phyloP scores from a whole-genome alignment of 129 eudicot species.

The Cynara cardunculus region DNA sequence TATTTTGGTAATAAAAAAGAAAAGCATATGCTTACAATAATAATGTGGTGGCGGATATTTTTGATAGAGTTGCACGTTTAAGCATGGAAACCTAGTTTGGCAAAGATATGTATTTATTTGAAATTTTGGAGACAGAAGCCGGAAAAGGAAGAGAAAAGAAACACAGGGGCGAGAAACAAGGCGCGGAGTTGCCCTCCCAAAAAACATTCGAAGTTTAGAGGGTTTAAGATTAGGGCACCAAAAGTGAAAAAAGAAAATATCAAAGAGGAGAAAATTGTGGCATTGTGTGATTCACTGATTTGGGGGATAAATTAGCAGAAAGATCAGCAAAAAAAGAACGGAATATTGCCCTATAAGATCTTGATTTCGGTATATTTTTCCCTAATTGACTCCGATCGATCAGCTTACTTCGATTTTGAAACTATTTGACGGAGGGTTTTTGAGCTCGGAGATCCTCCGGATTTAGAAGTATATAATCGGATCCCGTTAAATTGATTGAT shows the following conservation, averaged over 20 bases:
- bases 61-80: not conserved
- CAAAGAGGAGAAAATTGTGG: not conserved
- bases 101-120: not conserved
- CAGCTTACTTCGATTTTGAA: slow-evolving; percentile 32
- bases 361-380: slow-evolving; percentile 9
- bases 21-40: not conserved
- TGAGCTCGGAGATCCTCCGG: slow-evolving; percentile 42
- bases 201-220: slow-evolving; percentile 19
- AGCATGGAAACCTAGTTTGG: not conserved
- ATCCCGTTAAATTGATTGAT: slow-evolving; percentile 26
- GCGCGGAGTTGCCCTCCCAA: slow-evolving; percentile 78
- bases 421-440: slow-evolving; percentile 17
- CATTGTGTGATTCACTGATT: slow-evolving; percentile 17
- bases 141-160: slow-evolving; percentile 16
- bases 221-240: slow-evolving; percentile 19
- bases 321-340: not conserved
- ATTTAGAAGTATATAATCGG: slow-evolving; percentile 25
- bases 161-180: slow-evolving; percentile 68
- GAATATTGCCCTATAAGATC: slow-evolving; percentile 26
- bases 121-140: slow-evolving; percentile 7
- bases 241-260: slow-evolving; percentile 12
- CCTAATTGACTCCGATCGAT: slow-evolving; percentile 42
- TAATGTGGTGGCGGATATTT: not conserved
- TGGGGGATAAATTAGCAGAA: slow-evolving; percentile 11
- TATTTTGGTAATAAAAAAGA: not conserved